A percentile compares a stretch with the other conserved stretches of the same genome.
phyloP scores from a whole-genome alignment of 2,329 filamentous ascomycete genomes.

The Ceratocystiopsis sp. region DNA sequence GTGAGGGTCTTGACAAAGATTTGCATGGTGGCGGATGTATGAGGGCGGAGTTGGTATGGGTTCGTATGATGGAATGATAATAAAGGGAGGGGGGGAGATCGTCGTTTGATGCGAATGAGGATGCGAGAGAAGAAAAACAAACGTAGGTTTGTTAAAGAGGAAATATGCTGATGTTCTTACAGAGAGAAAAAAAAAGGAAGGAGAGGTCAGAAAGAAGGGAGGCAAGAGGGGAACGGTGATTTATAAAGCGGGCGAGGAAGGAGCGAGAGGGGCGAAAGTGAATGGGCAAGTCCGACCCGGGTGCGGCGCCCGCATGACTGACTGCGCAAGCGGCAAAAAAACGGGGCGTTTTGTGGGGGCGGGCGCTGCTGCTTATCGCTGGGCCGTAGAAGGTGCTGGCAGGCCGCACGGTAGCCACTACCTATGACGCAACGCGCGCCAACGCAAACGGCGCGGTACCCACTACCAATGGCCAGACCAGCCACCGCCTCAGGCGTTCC shows the following conservation, averaged over 20 bases:
- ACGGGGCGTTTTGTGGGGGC: too few species aligned
- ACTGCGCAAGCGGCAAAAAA: too few species aligned
- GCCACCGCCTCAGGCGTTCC: too few species aligned
- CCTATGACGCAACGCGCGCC: too few species aligned
- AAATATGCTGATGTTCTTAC: background rate
- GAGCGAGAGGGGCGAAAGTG: slow-evolving; percentile 2
- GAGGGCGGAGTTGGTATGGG: slow-evolving; percentile 6
- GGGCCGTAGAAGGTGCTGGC: too few species aligned
- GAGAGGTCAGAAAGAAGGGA: slow-evolving; percentile 4
- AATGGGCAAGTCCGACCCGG: slow-evolving; percentile 6
- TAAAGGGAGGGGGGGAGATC: slow-evolving; percentile 1
- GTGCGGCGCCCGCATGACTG: too few species aligned
- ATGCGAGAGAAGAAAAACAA: background rate
- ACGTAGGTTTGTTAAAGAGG: slow-evolving; percentile 1
- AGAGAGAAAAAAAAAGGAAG: slow-evolving; percentile 10
- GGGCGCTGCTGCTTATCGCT: too few species aligned
- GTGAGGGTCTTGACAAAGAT: slow-evolving; percentile 98
- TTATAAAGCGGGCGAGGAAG: slow-evolving; percentile 1
- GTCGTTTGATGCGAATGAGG: slow-evolving; percentile 4
- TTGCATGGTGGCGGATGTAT: slow-evolving; percentile 46
- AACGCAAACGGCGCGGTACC: too few species aligned
- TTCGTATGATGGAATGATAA: slow-evolving; percentile 4
- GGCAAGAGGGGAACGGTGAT: background rate
- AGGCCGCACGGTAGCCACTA: too few species aligned
- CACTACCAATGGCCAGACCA: too few species aligned